A percentile compares a stretch with the other conserved stretches of the same genome.
Conservation (phyloP, 2,329 filamentous ascomycete genomes). For the Catunica adiposa region DNA sequence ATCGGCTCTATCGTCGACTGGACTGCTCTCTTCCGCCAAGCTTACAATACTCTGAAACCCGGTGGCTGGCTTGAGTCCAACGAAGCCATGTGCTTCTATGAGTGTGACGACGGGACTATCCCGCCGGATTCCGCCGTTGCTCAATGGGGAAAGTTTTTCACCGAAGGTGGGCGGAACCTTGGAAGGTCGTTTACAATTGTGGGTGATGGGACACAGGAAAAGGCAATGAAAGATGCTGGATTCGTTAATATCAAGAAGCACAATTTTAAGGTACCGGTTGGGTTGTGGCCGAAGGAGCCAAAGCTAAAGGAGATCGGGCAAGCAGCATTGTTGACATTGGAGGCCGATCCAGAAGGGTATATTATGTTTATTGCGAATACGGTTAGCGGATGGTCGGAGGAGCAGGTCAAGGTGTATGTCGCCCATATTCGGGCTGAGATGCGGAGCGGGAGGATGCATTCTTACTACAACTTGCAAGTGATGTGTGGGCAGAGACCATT, state of each 20-base stretch:
- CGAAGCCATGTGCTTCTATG: conserved; percentile 24
- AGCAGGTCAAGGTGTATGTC: background rate
- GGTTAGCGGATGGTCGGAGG: background rate
- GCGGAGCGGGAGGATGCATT: background rate
- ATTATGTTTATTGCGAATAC: conserved; percentile 3
- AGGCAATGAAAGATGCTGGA: conserved; percentile 20
- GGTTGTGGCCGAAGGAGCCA: conserved; percentile 23
- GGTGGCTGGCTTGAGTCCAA: conserved; percentile 30
- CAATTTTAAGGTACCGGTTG: conserved; percentile 23
- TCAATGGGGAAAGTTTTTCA: conserved; percentile 15
- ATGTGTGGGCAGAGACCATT: background rate
- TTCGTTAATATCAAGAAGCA: conserved; percentile 22
- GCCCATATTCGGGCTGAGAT: background rate
- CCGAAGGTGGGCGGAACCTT: conserved; percentile 14
- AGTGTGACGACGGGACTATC: conserved; percentile 27
- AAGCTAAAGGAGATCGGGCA: conserved; percentile 20
- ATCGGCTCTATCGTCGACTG: conserved; percentile 19
- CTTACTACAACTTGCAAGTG: background rate
- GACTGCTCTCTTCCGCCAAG: conserved; percentile 16
- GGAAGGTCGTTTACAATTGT: conserved; percentile 12
- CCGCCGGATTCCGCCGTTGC: background rate
- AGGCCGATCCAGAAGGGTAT: background rate
- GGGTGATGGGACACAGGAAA: conserved; percentile 12
- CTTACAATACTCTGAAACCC: conserved; percentile 21
- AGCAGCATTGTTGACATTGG: background rate